phyloP scores from a whole-genome alignment of 2,329 filamentous ascomycete species.

The Alternaria arbusti region DNA sequence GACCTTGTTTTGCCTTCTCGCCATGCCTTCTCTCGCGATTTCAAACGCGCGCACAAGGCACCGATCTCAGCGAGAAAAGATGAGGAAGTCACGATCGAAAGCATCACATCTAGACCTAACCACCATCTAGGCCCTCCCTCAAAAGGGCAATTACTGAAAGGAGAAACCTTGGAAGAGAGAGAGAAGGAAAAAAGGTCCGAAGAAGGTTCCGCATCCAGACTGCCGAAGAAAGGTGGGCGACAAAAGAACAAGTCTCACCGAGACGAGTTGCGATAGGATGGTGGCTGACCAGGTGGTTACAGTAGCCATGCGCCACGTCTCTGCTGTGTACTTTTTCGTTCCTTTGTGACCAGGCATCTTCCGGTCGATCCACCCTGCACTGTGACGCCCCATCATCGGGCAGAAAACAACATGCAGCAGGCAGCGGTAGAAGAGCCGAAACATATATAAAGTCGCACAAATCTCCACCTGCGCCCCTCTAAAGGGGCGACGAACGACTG shows the following conservation, averaged over 20 bases:
- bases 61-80: neutral
- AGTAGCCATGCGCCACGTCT: neutral
- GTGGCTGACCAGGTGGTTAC: neutral
- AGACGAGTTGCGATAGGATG: neutral
- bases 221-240: neutral
- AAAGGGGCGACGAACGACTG: neutral
- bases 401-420: neutral
- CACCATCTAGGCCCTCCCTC: neutral
- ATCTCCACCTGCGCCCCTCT: neutral
- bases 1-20: neutral
- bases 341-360: neutral
- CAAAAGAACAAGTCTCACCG: neutral
- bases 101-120: neutral
- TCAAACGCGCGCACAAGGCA: neutral
- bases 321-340: neutral
- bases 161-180: neutral
- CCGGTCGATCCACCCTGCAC: neutral
- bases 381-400: neutral
- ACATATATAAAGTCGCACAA: neutral
- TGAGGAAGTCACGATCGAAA: neutral
- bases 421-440: neutral
- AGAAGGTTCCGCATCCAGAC: neutral
- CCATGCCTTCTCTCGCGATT: neutral
- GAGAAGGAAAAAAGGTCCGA: slow-evolving; percentile 1
- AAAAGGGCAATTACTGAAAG: neutral